These are phyloP conservation scores for Coemansia javaensis DNA, from an alignment of 192 early-diverging fungal species.

Conservation along the genomic window DNA sequence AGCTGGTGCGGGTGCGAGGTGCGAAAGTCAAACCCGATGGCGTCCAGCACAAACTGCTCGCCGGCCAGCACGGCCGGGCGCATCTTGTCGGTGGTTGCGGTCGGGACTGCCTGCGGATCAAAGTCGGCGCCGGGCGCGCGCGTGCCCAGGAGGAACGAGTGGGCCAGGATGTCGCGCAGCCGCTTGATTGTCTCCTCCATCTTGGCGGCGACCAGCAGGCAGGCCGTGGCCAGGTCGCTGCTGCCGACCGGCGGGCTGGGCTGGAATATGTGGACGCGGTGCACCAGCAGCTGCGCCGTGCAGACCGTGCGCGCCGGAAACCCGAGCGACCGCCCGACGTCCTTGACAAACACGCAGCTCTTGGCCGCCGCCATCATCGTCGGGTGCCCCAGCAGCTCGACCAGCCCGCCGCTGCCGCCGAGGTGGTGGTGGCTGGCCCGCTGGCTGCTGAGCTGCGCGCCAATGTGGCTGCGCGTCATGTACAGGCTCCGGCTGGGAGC, in stretches of 20 bases:
- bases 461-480: constrained; percentile 30
- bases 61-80: constrained; percentile 58
- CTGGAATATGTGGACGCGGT: constrained; percentile 35
- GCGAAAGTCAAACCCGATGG: constrained; percentile 78
- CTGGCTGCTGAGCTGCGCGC: constrained; percentile 12
- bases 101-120: constrained; percentile 28
- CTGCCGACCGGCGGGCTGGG: constrained; percentile 9
- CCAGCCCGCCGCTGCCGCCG: constrained; percentile 5
- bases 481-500: neutral
- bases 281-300: constrained; percentile 43
- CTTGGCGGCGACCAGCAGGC: constrained; percentile 77
- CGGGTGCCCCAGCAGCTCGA: constrained; percentile 31
- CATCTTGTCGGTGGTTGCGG: constrained; percentile 63
- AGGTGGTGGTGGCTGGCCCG: neutral
- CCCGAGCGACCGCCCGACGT: constrained; percentile 21
- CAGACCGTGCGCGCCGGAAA: constrained; percentile 40
- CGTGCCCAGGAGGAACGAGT: constrained; percentile 39
- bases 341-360: constrained; percentile 40
- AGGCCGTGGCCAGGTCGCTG: constrained; percentile 55
- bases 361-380: constrained; percentile 27
- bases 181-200: constrained; percentile 86
- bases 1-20: constrained; percentile 66
- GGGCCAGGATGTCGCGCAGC: constrained; percentile 71
- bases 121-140: constrained; percentile 1
- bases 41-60: constrained; percentile 72